A percentile compares a stretch with the other conserved stretches of the same genome.
Evolutionary conservation across 768 basidiomycete genomes (phyloP).

Genomic region (Tephrocybe sp.): DNA sequence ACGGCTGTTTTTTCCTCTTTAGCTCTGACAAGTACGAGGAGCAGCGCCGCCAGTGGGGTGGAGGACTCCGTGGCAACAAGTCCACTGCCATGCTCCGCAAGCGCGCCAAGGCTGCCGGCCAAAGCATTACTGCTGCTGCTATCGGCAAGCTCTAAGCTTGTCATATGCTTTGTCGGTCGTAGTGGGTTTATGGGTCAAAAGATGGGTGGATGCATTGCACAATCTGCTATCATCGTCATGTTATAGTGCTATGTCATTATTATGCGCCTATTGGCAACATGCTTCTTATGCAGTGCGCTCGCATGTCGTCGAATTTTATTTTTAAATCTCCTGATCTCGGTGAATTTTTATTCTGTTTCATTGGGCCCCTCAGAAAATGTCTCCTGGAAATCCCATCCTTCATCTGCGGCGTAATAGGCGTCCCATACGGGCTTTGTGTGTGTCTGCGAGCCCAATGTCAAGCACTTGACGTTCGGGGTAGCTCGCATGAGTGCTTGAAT

Average conservation of each 20-base stretch:
- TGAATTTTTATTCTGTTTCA: background rate
- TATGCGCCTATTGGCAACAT: conserved; percentile 16
- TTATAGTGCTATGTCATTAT: conserved; percentile 16
- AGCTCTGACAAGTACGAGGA: conserved; percentile 95
- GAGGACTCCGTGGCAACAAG: conserved; percentile 94
- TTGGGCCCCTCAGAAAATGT: too few species aligned
- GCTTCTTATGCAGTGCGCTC: conserved; percentile 20
- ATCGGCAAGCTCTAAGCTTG: conserved; percentile 62
- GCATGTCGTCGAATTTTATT: conserved; percentile 10
- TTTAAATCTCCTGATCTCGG: too few species aligned
- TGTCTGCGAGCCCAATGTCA: too few species aligned
- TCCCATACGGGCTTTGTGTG: too few species aligned
- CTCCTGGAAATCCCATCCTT: too few species aligned
- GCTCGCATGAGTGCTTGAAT: too few species aligned
- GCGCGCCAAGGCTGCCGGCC: conserved; percentile 90
- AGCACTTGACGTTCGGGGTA: too few species aligned
- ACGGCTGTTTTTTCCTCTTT: conserved; percentile 1
- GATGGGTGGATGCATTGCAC: conserved; percentile 8
- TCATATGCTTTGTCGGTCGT: background rate
- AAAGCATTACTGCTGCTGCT: conserved; percentile 52
- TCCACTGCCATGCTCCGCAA: conserved; percentile 91
- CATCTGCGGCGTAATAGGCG: too few species aligned
- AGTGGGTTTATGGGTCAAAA: conserved; percentile 13
- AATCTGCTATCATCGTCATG: conserved; percentile 13
- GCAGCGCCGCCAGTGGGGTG: conserved; percentile 90